Evolutionary conservation across 2,329 filamentous ascomycete species (phyloP), one percentile per base, ranked within the genome.

Genomic region (Cladophialophora chaetospira): DNA sequence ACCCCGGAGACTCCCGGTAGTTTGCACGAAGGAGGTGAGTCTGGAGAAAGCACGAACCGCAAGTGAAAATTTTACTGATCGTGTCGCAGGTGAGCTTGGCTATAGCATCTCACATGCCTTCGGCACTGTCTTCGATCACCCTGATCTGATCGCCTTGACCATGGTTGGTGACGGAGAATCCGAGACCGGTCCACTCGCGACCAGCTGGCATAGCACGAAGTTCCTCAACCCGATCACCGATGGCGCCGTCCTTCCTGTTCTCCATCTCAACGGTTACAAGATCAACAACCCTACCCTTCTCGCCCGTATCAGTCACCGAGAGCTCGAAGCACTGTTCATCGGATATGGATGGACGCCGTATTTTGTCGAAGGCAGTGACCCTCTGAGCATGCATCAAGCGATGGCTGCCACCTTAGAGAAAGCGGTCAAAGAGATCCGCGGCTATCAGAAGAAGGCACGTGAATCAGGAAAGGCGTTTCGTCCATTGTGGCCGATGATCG

Each of bases 221-320:
- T 91, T 91, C 73, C 79, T 92, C 62, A 91, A 91, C 68, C 88
- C 88, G 3, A 87, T 89, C 64, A 86, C 82, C 0, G 88, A 91
- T 66, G 88, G 88, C 26, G 88, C 88, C 33, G 88, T 92, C 5
- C 78, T 92, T 1, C 88, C 88, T 0, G 84, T 92, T 4, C 79
- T 92, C 9, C 88, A 92, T 70, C 78, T 92, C 29, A 92, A 92
- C 66, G 88, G 88, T 44, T 92, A 91, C 80, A 92, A 92, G 78
- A 91, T 91, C 77, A 89, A 89, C 77, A 89, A 90, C 71, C 87
- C 87, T 6, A 91, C 85, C 4, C 69, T 92, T 0, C 80, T 91
- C 13, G 84, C 88, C 11, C 84, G 88, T 63, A 87, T 92, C 67
- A 82, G 83, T 40, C 87, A 91, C 69, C 82, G 88, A 60, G 88